Base-by-base conservation (phyloP, 2,329 filamentous ascomycete genomes). In the Zymoseptoria crescenta region DNA sequence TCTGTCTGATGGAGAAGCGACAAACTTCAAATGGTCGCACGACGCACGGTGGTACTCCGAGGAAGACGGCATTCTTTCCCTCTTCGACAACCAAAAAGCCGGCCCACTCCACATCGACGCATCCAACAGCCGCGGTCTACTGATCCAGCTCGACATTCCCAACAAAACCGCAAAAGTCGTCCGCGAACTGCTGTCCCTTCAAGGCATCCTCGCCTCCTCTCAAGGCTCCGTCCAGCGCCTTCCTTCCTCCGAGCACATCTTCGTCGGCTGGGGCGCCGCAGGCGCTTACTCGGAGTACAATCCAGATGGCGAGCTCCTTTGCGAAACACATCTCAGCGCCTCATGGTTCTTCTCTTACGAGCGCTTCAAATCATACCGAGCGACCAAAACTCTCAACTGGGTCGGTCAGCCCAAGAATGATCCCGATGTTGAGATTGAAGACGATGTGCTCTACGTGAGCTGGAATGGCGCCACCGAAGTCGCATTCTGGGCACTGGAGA, bases 231-330 rank as follows among this genome's bases (percentile, higher is more conserved):
- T 80, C 3, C 82, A 86, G 62, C 66, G 80, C 1, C 73, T 84
- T 0, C 75, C 78, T 2, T 59, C 58, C n/a, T 62, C 56, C 52
- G 62, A 68, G 8, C 79, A 81, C 62, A 76, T 78, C 4, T 71
- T 85, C 27, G 76, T 85, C 27, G 81, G 81, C 59, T 86, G 82
- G 81, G 82, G 81, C 9, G 76, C 78, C n/a, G 74, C 74, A 10
- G 77, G 79, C 1, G 75, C 77, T 0, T 77, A 76, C 58, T 80
- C 75, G 10, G 81, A 84, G 64, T 81, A 73, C 65, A 63, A 71
- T 0, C 55, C 66, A 19, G 68, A 74, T 41, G 77, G 77, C 28
- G 69, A 71, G 6, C 66, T 76, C 3, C 67, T 80, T 5, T 75
- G 76, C 57, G 74, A 76, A 51, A 72, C 75, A 1, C 76, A 79